Conservation (phyloP, 148 eudicot genomes). For the Pouteria glomerata region DNA sequence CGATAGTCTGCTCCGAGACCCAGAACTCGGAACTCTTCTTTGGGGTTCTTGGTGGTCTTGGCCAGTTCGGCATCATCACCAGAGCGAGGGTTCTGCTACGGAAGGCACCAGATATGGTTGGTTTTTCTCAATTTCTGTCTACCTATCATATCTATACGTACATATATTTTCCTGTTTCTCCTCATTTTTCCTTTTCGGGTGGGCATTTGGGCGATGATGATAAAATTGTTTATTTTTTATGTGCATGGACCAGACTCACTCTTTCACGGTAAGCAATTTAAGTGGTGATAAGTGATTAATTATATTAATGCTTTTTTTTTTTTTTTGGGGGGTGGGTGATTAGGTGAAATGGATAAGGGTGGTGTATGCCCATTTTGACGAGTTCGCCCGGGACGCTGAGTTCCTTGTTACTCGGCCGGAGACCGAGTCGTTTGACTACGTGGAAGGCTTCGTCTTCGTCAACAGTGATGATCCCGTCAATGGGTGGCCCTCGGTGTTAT, state of each 20-base stretch:
- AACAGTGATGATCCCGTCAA: constrained; percentile 77
- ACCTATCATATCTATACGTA: no score
- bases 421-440: constrained; percentile 55
- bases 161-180: no score
- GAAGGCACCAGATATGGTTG: constrained; percentile 65
- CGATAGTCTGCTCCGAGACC: constrained; percentile 35
- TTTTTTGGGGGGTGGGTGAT: constrained; percentile 1
- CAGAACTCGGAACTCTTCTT: constrained; percentile 49
- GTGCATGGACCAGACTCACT: neutral
- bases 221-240: no score
- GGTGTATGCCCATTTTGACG: constrained; percentile 65
- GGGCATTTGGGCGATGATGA: no score
- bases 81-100: constrained; percentile 68
- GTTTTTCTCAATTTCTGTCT: constrained; percentile 6
- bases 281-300: no score
- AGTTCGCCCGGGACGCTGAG: constrained; percentile 78
- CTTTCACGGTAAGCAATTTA: neutral
- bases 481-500: constrained; percentile 66
- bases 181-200: neutral
- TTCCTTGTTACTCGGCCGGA: constrained; percentile 42
- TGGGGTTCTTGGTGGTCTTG: constrained; percentile 82
- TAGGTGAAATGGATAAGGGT: constrained; percentile 94
- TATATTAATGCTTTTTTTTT: neutral
- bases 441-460: constrained; percentile 81
- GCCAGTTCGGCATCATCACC: constrained; percentile 83